Evolutionary conservation across 2,329 filamentous ascomycete genomes (phyloP), one percentile per base, ranked within the genome.

Genomic region (Talaromyces amestolkiae): DNA sequence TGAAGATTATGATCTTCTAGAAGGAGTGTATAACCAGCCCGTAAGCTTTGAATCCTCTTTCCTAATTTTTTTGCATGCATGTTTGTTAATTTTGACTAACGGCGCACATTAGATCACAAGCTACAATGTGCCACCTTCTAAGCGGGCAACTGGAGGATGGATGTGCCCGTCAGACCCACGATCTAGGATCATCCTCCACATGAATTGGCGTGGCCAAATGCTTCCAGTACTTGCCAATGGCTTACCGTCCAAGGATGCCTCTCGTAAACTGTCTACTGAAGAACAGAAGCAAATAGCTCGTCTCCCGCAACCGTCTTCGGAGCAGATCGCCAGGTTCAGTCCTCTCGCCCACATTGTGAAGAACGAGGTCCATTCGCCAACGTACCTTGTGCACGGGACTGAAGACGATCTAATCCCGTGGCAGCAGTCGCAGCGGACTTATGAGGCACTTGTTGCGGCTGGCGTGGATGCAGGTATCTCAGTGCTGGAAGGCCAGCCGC

Each of bases 161-260:
- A 70, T 72, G 69, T 33, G 58, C 0, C 60, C 53, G 2, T 67
- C 47, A 0, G 79, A 82, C 64, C 69, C 76, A 0, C 78, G 81
- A 15, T 72, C 66, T 17, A 74, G 78, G 3, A 72, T 82, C 10
- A 69, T 75, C 1, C 70, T 82, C 0, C 74, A 81, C 65, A 81
- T 82, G 72, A 81, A 81, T 68, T 81, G 78, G 79, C 70, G 74
- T 24, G 79, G 71, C 0, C 76, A 77, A 49, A 73, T 72, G 0
- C 68, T 83, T 4, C 43, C 56, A 22, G 33, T 65, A 11, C 56
- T 65, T 9, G 3, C 59, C 15, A 35, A 54, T 15, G 56, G 45
- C 15, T 27, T 65, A 9, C 58, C 58, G 4, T 43, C 22, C 15
- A 61, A 61, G n/a, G n/a, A 24, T 4, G 27, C 19, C n/a, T 22